Conservation (phyloP, 2,329 filamentous ascomycete species). For the Arachnopeziza araneosa region DNA sequence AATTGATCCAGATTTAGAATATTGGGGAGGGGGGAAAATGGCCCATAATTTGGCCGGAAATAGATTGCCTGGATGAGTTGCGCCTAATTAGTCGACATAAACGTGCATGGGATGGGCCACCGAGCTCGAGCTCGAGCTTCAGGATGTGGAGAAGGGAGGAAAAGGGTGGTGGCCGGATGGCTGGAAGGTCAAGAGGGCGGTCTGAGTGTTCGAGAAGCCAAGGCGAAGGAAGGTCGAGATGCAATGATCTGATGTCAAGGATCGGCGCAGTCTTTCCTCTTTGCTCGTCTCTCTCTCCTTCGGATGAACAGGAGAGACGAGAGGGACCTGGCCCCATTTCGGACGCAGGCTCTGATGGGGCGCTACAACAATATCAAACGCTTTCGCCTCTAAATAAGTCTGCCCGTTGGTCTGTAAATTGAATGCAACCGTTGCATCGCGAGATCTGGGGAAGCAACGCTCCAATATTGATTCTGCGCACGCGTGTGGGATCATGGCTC, state of each 20-base stretch:
- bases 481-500: not conserved
- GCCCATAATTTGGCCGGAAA: not conserved
- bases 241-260: too few relatives aligned
- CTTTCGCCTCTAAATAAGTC: not conserved
- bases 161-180: not conserved
- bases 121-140: not conserved
- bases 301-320: not conserved
- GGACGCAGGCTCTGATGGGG: not conserved
- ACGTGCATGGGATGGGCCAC: not conserved
- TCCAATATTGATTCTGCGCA: not conserved
- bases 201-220: slow-evolving; percentile 2
- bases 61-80: not conserved
- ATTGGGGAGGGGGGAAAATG: not conserved
- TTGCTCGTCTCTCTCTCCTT: not conserved
- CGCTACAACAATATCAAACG: not conserved
- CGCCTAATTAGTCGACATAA: not conserved
- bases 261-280: too few relatives aligned
- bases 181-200: not conserved
- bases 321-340: not conserved
- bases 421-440: not conserved
- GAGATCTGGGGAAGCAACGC: not conserved
- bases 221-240: not conserved
- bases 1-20: not conserved
- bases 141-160: not conserved
- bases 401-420: not conserved